Base-by-base conservation (phyloP, 192 early-diverging fungal genomes). In the Gaertneriomyces sp. region DNA sequence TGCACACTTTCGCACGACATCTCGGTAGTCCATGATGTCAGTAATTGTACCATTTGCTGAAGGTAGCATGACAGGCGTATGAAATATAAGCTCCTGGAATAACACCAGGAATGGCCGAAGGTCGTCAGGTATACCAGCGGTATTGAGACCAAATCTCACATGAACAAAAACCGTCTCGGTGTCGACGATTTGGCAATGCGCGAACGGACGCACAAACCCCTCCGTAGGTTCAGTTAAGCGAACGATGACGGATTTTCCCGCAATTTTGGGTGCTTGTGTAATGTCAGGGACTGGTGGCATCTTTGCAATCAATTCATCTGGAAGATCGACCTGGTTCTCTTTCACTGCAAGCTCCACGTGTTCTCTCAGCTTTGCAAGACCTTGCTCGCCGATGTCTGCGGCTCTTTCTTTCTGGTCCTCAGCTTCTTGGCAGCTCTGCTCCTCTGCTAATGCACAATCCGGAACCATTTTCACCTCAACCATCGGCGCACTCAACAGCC, bases 1-100 rank as follows among this genome's bases (percentile, higher is more conserved):
- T 6, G 85, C 51, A n/a, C 65, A 50, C 33, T 69, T 53, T 7
- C 53, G 60, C 11, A 67, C 69, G 10, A 74, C 73, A 9, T 74
- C 68, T 42, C 63, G 63, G 66, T 79, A 82, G 54, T 71, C 69
- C 62, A 82, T 51, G 16, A 60, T 47, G 16, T 16, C 47, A 5
- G 12, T 43, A 41, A 19, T 55, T 8, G 25, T 42, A 4, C 55
- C 61, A 20, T 9, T 53, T 12, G 57, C 25, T 16, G 43, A 16
- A 3, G 65, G 60, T 1, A 71, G 12, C 6, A 39, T 44, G 33
- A 82, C 25, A 12, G 70, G 59, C 14, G 61, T 62, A 59, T 83
- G 75, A 59, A 92, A 86, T 16, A 92, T 43, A n/a, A 91, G 74
- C 53, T 89, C 90, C 50, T 90, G 87, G 76, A 92, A 90, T 49